Base-by-base conservation (phyloP, 208 protist genomes). In the Leishmania major region DNA sequence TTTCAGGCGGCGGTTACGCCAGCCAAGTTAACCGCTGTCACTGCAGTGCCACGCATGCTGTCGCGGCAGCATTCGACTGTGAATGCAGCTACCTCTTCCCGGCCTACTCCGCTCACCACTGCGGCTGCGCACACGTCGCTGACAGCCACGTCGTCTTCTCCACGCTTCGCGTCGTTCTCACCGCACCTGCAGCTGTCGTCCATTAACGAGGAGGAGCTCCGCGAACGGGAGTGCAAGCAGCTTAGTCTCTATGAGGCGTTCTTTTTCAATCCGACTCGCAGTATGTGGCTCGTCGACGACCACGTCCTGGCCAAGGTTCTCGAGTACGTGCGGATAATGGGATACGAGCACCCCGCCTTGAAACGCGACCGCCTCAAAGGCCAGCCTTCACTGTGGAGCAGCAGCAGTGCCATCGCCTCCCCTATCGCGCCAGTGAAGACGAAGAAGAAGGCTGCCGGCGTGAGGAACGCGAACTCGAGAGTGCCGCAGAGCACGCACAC, bases 201-300 rank as follows among this genome's bases (percentile, higher is more conserved):
- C 8, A 47, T 31, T 13, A 73, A n/a, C 37, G 80, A 78, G 43
- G 77, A 87, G 60, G 79, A 87, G n/a, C 47, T 55, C 55, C 74
- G 75, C 11, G 79, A 83, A 47, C 75, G 78, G 78, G 77, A 82
- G 70, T 84, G 84, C 75, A 73, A 45, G 77, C 80, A 78, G 45
- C 77, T 96, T 40, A 94, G 90, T 64, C 84, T 96, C 15, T 90
- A 91, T 75, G 89, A 94, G 45, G 91, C 92, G 25, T 96, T 96
- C 78, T 94, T 93, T 75, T 69, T 89, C 43, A 91, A 96, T 75
- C 60, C 69, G 53, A 73, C 77, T 22, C 73, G 72, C 25, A 91
- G 71, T 25, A 62, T 82, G 40, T 97, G 93, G 92, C 81, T 90
- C 25, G 93, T 97, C 10, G 91, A 95, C 75, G 90, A 97, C 37